A percentile compares a stretch with the other conserved stretches of the same genome.
phyloP scores from a whole-genome alignment of 1,284 basidiomycete genomes.

The Exobasidium cylindrosporum region DNA sequence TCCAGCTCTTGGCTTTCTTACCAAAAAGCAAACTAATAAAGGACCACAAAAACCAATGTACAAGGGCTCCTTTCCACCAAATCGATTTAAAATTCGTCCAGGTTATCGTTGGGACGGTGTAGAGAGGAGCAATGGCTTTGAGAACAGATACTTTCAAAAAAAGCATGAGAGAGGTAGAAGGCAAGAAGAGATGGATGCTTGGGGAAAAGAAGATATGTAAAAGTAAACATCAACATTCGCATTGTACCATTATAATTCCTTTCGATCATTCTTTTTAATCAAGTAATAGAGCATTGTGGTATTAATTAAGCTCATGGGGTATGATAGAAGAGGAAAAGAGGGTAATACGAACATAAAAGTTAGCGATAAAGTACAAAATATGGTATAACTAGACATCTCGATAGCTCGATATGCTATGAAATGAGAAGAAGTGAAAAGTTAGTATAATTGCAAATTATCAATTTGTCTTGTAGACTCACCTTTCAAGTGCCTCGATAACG shows the following conservation, averaged over 20 bases:
- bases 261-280: too few species aligned
- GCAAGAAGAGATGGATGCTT: conserved; percentile 12
- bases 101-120: conserved; percentile 86
- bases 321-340: too few species aligned
- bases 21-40: conserved; percentile 62
- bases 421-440: not conserved
- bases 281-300: too few species aligned
- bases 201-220: conserved; percentile 16
- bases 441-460: not conserved
- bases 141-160: conserved; percentile 68
- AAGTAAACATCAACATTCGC: not conserved
- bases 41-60: conserved; percentile 81
- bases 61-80: conserved; percentile 80
- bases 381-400: not conserved
- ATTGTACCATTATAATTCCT: not conserved
- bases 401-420: not conserved
- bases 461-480: conserved; percentile 9
- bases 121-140: conserved; percentile 81
- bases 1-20: conserved; percentile 86
- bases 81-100: conserved; percentile 89
- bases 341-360: too few species aligned
- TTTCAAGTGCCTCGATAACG: conserved; percentile 43
- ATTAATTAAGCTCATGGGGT: too few species aligned
- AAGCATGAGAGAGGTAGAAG: conserved; percentile 3
- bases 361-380: not conserved